Base-by-base conservation (phyloP, 1,284 basidiomycete species). In the Sporisorium scitamineum region DNA sequence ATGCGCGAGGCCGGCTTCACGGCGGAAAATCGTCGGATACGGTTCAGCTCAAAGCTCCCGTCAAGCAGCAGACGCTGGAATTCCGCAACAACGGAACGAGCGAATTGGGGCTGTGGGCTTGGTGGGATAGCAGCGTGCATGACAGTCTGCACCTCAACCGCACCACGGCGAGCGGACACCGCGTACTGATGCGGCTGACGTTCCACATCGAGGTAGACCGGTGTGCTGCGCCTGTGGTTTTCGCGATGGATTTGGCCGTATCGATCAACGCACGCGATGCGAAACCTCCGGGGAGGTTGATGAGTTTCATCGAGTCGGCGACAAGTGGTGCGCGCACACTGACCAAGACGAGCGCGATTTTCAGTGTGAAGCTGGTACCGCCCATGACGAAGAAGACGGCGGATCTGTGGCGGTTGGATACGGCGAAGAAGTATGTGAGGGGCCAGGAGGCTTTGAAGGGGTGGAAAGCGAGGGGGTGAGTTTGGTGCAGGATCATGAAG, bases 111-210 rank as follows among this genome's bases (percentile, higher is more conserved):
- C 54, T 79, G 4, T 83, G 81, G 81, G 71, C 81, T 88, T 31
- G 91, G 91, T 99, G 96, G 96, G 97, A 99, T 86, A 94, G 93
- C 2, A 94, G 94, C 66, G 88, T 94, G 7, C 96, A 98, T 86
- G 91, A 95, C 80, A 95, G 93, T 5, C 86, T 90, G 18, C 88
- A 95, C 58, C 89, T 99, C 66, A 96, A 98, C 85, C 90, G 92
- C 18, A 90, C 94, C 24, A 97, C 96, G 0, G 88, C 90, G 0
- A 84, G 89, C 5, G 91, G 91, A 48, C 93, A 95, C 73, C 90
- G 93, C 24, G 89, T 97, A 10, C 87, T 97, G 37, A 85, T 97
- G 34, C 91, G 92, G 76, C 83, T 97, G 2, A 89, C 88, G 29
- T 94, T 92, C 89, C 88, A 90, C 29, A 89, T 97, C 18, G 91